Percentiles rank a stretch among this genome's conserved stretches.
These are phyloP conservation scores for Linnemannia schmuckeri DNA, from an alignment of 192 early-diverging fungal genomes.

Conservation along the genomic window DNA sequence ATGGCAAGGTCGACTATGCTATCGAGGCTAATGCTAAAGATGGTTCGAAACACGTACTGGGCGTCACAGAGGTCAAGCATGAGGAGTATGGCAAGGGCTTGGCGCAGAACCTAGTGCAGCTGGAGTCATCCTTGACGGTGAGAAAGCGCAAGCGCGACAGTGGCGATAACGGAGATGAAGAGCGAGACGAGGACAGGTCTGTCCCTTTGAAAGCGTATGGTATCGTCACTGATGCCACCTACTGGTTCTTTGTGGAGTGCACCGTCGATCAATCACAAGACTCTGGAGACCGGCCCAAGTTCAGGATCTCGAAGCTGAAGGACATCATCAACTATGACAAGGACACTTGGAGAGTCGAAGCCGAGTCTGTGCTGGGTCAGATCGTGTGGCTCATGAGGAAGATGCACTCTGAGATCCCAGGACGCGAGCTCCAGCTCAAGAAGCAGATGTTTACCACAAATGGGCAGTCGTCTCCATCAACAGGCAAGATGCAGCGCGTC, in stretches of 20 bases:
- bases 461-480: too few species aligned
- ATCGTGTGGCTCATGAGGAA: slow-evolving; percentile 41
- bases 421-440: slow-evolving; percentile 20
- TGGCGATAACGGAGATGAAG: slow-evolving; percentile 28
- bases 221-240: slow-evolving; percentile 35
- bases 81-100: too few species aligned
- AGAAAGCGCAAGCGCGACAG: slow-evolving; percentile 16
- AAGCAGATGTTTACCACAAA: slow-evolving; percentile 4
- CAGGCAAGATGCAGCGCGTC: too few species aligned
- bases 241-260: slow-evolving; percentile 56
- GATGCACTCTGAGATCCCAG: slow-evolving; percentile 32
- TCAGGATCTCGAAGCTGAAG: slow-evolving; percentile 29
- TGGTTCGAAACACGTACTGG: too few species aligned
- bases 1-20: too few species aligned
- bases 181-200: slow-evolving; percentile 27
- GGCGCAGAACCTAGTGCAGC: too few species aligned
- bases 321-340: slow-evolving; percentile 26
- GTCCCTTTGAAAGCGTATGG: slow-evolving; percentile 46
- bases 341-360: slow-evolving; percentile 19
- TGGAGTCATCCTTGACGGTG: too few species aligned
- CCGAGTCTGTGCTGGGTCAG: slow-evolving; percentile 16
- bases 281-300: slow-evolving; percentile 11
- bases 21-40: too few species aligned
- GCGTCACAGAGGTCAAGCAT: too few species aligned
- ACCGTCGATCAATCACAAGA: slow-evolving; percentile 21